Evolutionary conservation across 768 basidiomycete genomes (phyloP), one percentile per base, ranked within the genome.

Genomic region (Mycena sanguinolenta): DNA sequence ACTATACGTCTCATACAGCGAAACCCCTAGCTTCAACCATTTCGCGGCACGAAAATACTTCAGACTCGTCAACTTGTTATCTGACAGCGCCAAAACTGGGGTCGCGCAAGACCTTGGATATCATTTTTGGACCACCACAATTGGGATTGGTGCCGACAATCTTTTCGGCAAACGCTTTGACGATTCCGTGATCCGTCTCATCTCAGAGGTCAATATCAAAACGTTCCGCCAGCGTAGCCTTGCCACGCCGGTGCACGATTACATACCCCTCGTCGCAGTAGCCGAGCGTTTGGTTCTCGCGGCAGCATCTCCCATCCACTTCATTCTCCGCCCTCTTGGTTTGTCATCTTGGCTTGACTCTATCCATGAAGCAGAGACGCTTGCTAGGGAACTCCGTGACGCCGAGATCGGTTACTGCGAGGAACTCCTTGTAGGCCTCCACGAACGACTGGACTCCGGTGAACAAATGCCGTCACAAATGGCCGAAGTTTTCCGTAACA

Each of bases 221-320:
- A 42, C 61, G 21, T 69, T 69, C 61, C 67, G 67, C 16, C 59
- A 62, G 55, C 60, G 67, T 16, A 69, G 67, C 60, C 61, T 69
- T 25, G 67, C 67, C 16, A 69, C 67, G 23, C 67, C 67, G 1
- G 52, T 69, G 16, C 67, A 69, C 61, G 67, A 69, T 46, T 69
- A 69, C 54, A 19, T 69, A 19, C 61, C 67, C 17, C 61, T 69
- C 32, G 13, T 69, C 34, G 60, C 44, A 16, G 34, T 42, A 21
- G 67, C 38, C 8, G 67, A 69, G 36, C 36, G 34, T 28, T 13
- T 61, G 13, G 39, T 10, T 19, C 53, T 55, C 34, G 30, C 52
- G 0, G 23, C 27, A 14, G 59, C 61, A 23, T 38, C 61, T 2
- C 54, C 52, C 13, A 7, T 54, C 4, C 52, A 23, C 32, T 59